Conservation (phyloP, 2,329 filamentous ascomycete genomes). For the Penicillium sp. region DNA sequence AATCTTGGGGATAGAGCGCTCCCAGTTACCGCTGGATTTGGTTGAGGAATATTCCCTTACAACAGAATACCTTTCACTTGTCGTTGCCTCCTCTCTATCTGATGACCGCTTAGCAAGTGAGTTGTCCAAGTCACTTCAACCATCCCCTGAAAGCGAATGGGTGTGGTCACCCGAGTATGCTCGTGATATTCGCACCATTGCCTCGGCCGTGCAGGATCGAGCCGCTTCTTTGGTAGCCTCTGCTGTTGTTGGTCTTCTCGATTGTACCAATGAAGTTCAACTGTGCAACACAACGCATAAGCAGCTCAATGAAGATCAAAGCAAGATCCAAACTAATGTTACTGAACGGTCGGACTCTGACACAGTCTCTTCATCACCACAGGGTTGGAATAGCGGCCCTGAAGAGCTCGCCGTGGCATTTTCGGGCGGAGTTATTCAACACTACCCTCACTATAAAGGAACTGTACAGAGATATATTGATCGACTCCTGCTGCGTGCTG, state of each 20-base stretch:
- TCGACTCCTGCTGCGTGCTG: slow-evolving; percentile 42
- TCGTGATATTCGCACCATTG: slow-evolving; percentile 59
- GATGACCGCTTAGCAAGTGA: slow-evolving; percentile 46
- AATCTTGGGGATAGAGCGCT: slow-evolving; percentile 39
- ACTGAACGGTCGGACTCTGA: neutral
- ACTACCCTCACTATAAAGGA: slow-evolving; percentile 68
- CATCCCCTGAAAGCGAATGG: slow-evolving; percentile 45
- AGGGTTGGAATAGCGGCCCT: slow-evolving; percentile 35
- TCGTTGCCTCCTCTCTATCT: slow-evolving; percentile 55
- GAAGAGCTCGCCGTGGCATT: slow-evolving; percentile 71
- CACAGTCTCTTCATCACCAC: slow-evolving; percentile 10
- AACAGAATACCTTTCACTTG: slow-evolving; percentile 69
- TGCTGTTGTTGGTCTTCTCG: slow-evolving; percentile 65
- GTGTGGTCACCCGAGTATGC: slow-evolving; percentile 63
- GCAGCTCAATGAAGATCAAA: neutral
- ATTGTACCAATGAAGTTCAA: slow-evolving; percentile 63
- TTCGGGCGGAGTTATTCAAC: slow-evolving; percentile 72
- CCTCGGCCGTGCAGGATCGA: slow-evolving; percentile 65
- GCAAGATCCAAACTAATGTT: slow-evolving; percentile 7
- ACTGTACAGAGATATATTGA: slow-evolving; percentile 70
- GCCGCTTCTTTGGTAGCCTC: slow-evolving; percentile 71
- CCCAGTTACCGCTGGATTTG: slow-evolving; percentile 54
- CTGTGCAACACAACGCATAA: slow-evolving; percentile 23
- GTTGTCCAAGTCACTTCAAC: slow-evolving; percentile 51
- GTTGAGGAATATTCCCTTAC: slow-evolving; percentile 58